phyloP scores from a whole-genome alignment of 2,329 filamentous ascomycete species.

The Colletotrichum phormii region DNA sequence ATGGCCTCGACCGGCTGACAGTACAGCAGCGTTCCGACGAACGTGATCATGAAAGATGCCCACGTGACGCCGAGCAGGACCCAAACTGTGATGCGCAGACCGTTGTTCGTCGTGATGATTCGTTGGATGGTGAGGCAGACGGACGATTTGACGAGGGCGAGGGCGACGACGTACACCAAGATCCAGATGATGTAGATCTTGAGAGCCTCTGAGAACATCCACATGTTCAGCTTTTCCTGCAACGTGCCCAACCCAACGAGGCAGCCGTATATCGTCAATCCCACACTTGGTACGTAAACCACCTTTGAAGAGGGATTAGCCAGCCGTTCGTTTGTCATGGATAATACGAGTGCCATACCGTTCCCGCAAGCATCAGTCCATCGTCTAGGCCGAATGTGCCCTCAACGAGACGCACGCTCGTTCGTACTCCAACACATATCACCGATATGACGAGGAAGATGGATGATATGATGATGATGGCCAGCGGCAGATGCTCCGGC shows the following conservation, averaged over 20 bases:
- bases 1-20: slow-evolving; percentile 45
- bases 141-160: slow-evolving; percentile 47
- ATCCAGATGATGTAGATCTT: slow-evolving; percentile 43
- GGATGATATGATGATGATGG: slow-evolving; percentile 32
- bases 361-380: slow-evolving; percentile 36
- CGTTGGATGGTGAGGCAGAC: slow-evolving; percentile 50
- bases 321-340: not conserved
- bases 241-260: slow-evolving; percentile 40
- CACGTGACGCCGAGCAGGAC: slow-evolving; percentile 36
- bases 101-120: slow-evolving; percentile 41
- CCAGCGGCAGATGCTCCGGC: slow-evolving; percentile 23
- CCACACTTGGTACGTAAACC: slow-evolving; percentile 36
- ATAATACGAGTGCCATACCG: not conserved
- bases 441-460: slow-evolving; percentile 31
- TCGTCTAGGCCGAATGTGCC: slow-evolving; percentile 37
- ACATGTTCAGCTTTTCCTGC: slow-evolving; percentile 40
- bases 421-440: slow-evolving; percentile 26
- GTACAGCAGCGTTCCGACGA: slow-evolving; percentile 46
- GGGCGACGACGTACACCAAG: slow-evolving; percentile 41
- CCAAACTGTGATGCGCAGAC: slow-evolving; percentile 40
- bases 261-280: slow-evolving; percentile 36
- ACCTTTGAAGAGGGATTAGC: slow-evolving; percentile 18
- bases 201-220: slow-evolving; percentile 40
- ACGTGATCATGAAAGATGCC: slow-evolving; percentile 45
- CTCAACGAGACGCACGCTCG: slow-evolving; percentile 21